phyloP scores from a whole-genome alignment of 805 yeast genomes.

The Peterozyma toletana region DNA sequence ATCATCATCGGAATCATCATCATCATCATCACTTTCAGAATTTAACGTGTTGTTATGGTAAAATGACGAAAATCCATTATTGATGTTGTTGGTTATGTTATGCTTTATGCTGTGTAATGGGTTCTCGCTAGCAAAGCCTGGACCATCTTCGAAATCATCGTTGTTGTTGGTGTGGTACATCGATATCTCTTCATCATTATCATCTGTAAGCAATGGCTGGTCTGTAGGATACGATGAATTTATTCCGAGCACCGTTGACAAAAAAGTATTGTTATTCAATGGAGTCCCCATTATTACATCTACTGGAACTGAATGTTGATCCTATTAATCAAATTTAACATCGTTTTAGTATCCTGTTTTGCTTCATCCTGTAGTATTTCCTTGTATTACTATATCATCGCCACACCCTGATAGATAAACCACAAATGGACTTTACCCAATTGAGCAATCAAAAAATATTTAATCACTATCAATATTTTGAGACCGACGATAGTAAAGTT shows the following conservation, averaged over 20 bases:
- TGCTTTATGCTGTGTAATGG: neutral
- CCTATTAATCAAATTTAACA: no score
- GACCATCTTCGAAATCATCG: neutral
- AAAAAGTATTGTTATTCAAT: slow-evolving; percentile 41
- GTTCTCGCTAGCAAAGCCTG: neutral
- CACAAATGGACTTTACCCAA: no score
- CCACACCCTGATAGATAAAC: no score
- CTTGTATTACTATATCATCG: no score
- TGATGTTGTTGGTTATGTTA: slow-evolving; percentile 13
- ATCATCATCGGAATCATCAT: slow-evolving; percentile 5
- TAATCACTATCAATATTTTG: no score
- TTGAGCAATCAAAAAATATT: no score
- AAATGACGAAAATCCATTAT: neutral
- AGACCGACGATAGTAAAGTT: no score
- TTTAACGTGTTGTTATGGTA: neutral
- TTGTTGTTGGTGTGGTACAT: slow-evolving; percentile 1
- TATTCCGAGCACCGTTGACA: slow-evolving; percentile 57
- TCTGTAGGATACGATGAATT: slow-evolving; percentile 19
- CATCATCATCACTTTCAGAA: slow-evolving; percentile 2
- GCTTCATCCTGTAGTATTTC: no score
- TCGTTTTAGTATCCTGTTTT: no score
- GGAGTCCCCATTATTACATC: slow-evolving; percentile 3
- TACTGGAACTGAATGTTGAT: neutral
- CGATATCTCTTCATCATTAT: slow-evolving; percentile 15
- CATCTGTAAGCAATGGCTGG: slow-evolving; percentile 18